phyloP scores from a whole-genome alignment of 371 early-diverging fungal genomes.

The Circinella minor region DNA sequence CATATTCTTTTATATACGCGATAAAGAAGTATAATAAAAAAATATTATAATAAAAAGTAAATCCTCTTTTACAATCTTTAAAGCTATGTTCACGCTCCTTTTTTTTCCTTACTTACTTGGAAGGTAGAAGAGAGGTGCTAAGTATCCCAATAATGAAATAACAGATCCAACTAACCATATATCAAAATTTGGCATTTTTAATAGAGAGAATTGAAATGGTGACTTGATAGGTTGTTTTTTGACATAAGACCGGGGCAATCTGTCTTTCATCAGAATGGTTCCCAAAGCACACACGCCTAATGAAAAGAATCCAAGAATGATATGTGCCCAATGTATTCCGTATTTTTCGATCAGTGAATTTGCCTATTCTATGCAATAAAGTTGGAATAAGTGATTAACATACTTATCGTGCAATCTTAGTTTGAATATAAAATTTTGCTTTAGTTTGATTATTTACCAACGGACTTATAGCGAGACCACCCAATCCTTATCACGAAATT shows the following conservation, averaged over 20 bases:
- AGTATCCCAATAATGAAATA: conserved; percentile 37
- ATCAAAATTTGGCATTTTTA: conserved; percentile 31
- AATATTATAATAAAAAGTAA: background rate
- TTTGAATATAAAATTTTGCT: too few relatives aligned
- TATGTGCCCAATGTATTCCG: conserved; percentile 23
- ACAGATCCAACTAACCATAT: conserved; percentile 39
- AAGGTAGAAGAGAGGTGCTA: conserved; percentile 39
- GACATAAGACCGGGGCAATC: conserved; percentile 27
- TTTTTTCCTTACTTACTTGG: conserved; percentile 33
- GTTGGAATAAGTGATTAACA: too few relatives aligned
- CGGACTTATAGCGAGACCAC: background rate
- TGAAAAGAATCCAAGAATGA: conserved; percentile 40
- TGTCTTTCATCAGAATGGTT: conserved; percentile 35
- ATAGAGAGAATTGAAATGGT: conserved; percentile 33
- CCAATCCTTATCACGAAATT: background rate
- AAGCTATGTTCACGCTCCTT: too few relatives aligned
- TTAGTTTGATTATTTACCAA: too few relatives aligned
- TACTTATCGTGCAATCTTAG: conserved; percentile 23
- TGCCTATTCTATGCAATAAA: too few relatives aligned
- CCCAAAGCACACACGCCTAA: conserved; percentile 39
- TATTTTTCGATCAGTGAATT: too few relatives aligned
- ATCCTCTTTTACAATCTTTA: too few relatives aligned
- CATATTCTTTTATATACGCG: conserved; percentile 23
- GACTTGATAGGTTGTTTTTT: conserved; percentile 24
- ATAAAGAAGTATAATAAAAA: background rate